These are phyloP conservation scores for Cutaneotrichosporon sp. DNA, from an alignment of 1,284 basidiomycete species.

Conservation along the genomic window DNA sequence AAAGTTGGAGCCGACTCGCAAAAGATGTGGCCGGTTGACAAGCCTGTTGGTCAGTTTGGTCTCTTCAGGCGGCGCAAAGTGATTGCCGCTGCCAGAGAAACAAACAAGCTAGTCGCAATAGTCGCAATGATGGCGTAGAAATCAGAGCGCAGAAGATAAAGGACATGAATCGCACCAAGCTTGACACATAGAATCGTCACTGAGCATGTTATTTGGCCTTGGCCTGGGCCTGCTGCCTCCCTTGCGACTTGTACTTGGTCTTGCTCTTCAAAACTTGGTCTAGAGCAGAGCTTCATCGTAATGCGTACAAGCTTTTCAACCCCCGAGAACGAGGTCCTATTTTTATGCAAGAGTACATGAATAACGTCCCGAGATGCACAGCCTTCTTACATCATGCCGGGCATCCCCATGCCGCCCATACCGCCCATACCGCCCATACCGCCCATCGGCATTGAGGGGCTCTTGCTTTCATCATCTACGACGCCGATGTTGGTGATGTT, in stretches of 20 bases:
- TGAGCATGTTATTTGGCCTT: no score
- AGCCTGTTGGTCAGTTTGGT: neutral
- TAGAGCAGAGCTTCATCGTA: constrained; percentile 2
- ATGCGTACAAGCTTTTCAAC: constrained; percentile 2
- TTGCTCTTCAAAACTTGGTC: neutral
- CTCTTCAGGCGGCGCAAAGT: neutral
- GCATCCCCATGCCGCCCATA: constrained; percentile 26
- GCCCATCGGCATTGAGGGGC: constrained; percentile 42
- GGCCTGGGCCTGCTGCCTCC: no score
- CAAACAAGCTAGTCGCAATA: neutral
- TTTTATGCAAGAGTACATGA: neutral
- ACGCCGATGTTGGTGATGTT: constrained; percentile 61
- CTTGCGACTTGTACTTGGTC: neutral
- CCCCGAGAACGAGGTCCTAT: constrained; percentile 1
- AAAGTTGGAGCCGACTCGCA: neutral
- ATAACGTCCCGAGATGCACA: constrained; percentile 3
- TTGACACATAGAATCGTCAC: no score
- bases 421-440: constrained; percentile 54
- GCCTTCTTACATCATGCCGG: constrained; percentile 1
- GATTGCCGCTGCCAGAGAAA: neutral
- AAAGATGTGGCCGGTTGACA: neutral
- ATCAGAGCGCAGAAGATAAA: neutral
- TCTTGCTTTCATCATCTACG: constrained; percentile 86
- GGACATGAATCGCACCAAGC: no score
- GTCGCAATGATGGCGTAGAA: no score